Evolutionary conservation across 2,329 filamentous ascomycete species (phyloP).

Genomic region (Dothiorella sarmentorum): DNA sequence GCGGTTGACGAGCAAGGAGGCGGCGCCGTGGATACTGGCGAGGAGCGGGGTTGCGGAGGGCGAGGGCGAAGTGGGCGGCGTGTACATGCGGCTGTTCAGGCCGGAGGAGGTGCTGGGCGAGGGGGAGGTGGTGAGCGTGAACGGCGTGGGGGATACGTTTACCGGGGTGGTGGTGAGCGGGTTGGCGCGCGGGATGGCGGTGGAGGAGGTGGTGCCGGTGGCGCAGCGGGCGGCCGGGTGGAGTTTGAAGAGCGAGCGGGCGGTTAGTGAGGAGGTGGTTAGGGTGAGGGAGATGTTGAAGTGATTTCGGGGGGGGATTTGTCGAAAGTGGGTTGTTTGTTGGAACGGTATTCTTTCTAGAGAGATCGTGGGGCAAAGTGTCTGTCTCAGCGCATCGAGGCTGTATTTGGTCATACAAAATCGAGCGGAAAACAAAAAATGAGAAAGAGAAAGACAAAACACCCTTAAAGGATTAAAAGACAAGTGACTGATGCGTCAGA

Average conservation of each 20-base stretch:
- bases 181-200: constrained; percentile 54
- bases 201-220: constrained; percentile 66
- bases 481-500: no score
- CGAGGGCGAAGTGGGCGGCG: constrained; percentile 61
- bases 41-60: constrained; percentile 50
- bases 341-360: no score
- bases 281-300: neutral
- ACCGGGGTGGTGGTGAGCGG: constrained; percentile 80
- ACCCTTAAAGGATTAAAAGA: no score
- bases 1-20: constrained; percentile 59
- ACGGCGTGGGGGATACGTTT: constrained; percentile 92
- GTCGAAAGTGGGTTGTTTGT: no score
- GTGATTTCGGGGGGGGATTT: neutral
- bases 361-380: no score
- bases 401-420: no score
- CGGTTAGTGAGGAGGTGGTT: constrained; percentile 10
- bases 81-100: constrained; percentile 75
- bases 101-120: constrained; percentile 59
- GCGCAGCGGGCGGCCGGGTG: constrained; percentile 79
- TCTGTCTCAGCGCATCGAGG: no score
- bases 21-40: constrained; percentile 68
- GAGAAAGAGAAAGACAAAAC: no score
- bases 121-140: constrained; percentile 77
- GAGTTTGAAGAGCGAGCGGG: constrained; percentile 62
- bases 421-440: no score